Base-by-base conservation (phyloP, 441 rosid species). In the Populus hybrid region DNA sequence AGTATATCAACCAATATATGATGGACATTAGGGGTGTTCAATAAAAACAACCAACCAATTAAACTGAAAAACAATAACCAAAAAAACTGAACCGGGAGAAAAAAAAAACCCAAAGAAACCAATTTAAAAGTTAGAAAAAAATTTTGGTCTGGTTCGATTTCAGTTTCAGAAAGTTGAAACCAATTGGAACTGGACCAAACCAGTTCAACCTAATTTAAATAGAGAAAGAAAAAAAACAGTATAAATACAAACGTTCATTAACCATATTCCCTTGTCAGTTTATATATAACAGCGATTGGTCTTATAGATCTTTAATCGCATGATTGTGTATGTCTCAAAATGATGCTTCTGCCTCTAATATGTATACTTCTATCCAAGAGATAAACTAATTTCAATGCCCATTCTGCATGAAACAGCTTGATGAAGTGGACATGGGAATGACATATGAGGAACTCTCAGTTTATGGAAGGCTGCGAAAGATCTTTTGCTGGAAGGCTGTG, bases 371-470 rank as follows among this genome's bases (percentile, higher is more conserved):
- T 61, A 57, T 24, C 20, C n/a, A 10, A 70, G 67, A 36, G 10
- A 38, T 69, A 36, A 35, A 4, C 11, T 11, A 42, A 7, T 46
- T 76, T 65, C 36, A 5, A 75, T 67, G 35, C 59, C 54, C 9
- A 12, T 74, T 73, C 66, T 84, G 46, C 78, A 40, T 82, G 79
- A 72, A 72, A 84, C 93, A 94, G 99, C 91, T 96, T 64, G 99
- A 96, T 85, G 99, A 96, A 84, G 98, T 91, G 6, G 98, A 96
- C 85, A 96, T 96, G 98, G 98, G 98, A 82, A 94, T 96, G 97
- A 94, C 99, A 40, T 94, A 96, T 18, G 99, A 92, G 81, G 99
- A 94, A 86, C 94, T 96, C 78, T 93, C 99, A 28, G 90, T 90
- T 79, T 96, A 92, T 14, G 99, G 99, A 77, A 90, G 98, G 81